Base-by-base conservation (phyloP, 2,329 filamentous ascomycete genomes). In the Bipolaris gigantea region DNA sequence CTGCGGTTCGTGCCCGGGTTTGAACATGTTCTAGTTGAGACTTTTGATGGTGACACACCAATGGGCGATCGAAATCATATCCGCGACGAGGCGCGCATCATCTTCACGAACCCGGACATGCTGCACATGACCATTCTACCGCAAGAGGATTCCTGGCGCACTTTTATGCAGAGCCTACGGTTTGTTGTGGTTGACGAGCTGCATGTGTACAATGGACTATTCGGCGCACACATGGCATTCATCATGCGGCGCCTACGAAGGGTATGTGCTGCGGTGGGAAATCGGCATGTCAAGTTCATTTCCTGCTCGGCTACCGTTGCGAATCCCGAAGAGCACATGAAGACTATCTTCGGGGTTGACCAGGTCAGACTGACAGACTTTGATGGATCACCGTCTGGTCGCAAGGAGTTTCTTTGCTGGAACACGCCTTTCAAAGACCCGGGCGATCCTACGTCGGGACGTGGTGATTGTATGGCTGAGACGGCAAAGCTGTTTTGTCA, bases 71-170 rank as follows among this genome's bases (percentile, higher is more conserved):
- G 94, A 19, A 90, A 90, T 60, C 70, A 80, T 25, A 93, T 99
- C 58, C 85, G 93, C 5, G 92, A 97, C 35, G 87, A 95, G 74
- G 94, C 89, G 0, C 84, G 91, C 21, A 91, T 97, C 58, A 93
- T 99, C 46, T 97, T 99, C 68, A 99, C 94, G 0, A 99, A 99
- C 65, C 94, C 94, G 0, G 94, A 99, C 67, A 99, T 97, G 92
- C 81, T 99, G 33, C 94, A 99, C 64, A 85, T 97, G 32, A 95
- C 91, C 0, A 95, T 99, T 23, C 76, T 99, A 3, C 93, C 94
- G 0, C 90, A 97, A 67, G 94, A 99, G 76, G 88, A 91, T 59
- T 83, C 84, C 27, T 99, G 94, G 94, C 83, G 92, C 42, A 85
- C 83, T 0, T 97, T 96, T 63, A 74, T 99, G n/a, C 85, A 90